A percentile compares a stretch with the other conserved stretches of the same genome.
Conservation (phyloP, 768 basidiomycete genomes). For the Lactifluus rugatus region DNA sequence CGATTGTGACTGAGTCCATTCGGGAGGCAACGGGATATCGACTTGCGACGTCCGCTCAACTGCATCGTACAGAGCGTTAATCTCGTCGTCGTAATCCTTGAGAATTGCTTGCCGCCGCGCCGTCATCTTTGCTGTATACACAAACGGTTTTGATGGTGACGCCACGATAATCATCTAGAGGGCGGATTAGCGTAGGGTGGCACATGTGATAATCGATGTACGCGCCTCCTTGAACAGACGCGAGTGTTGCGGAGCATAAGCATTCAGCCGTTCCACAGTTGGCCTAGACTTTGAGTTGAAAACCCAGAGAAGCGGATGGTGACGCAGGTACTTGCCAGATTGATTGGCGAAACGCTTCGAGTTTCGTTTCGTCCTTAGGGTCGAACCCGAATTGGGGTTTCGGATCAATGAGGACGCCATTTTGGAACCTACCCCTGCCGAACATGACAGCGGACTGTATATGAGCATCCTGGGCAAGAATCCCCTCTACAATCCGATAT, state of each 20-base stretch:
- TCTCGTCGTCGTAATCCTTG: conserved; percentile 33
- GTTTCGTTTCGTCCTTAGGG: conserved; percentile 20
- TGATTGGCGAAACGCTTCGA: conserved; percentile 20
- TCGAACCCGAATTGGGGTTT: conserved; percentile 22
- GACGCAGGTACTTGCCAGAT: conserved; percentile 10
- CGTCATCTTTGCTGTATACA: conserved; percentile 34
- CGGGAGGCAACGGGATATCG: conserved; percentile 22
- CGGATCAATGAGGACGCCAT: conserved; percentile 29
- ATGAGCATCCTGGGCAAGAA: conserved; percentile 26
- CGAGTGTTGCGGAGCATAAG: conserved; percentile 35
- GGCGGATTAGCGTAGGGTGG: not conserved
- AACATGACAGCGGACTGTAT: conserved; percentile 27
- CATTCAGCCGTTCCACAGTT: conserved; percentile 33
- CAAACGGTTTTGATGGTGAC: conserved; percentile 33
- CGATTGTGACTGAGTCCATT: conserved; percentile 23
- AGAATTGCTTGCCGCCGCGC: conserved; percentile 31
- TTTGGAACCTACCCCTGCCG: conserved; percentile 26
- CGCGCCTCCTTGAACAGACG: conserved; percentile 38
- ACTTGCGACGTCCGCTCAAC: conserved; percentile 28
- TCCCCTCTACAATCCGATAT: conserved; percentile 28
- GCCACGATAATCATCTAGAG: conserved; percentile 37
- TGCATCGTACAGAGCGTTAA: conserved; percentile 29
- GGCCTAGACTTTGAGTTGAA: conserved; percentile 25
- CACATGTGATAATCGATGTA: not conserved
- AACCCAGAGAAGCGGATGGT: not conserved